Percentiles rank a stretch among this genome's conserved stretches.
Evolutionary conservation across 352 stramenopile species (phyloP).

Genomic region (Phytophthora boehmeriae): DNA sequence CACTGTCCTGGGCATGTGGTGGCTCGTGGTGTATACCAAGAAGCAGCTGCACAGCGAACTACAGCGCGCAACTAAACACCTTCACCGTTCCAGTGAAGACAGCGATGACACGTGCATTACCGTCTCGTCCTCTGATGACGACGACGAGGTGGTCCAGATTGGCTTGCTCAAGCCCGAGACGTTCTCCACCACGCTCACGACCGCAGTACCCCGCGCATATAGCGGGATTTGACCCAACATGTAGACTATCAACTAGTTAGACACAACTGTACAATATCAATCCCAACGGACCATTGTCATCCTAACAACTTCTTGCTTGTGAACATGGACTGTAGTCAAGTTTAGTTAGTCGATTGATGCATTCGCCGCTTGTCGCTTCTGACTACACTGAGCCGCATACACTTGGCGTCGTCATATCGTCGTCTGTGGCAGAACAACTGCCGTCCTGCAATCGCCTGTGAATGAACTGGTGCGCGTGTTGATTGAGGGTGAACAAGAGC

Average conservation of each 20-base stretch:
- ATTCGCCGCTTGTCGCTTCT: neutral
- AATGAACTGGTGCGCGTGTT: conserved; percentile 21
- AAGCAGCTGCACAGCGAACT: conserved; percentile 49
- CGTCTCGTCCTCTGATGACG: conserved; percentile 35
- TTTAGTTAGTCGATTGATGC: neutral
- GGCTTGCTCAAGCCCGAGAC: conserved; percentile 20
- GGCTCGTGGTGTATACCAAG: conserved; percentile 57
- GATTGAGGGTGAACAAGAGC: too few relatives aligned
- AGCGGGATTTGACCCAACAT: conserved; percentile 26
- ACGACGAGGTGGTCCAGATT: conserved; percentile 28
- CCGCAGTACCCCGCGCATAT: conserved; percentile 25
- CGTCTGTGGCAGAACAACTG: conserved; percentile 75
- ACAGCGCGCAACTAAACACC: conserved; percentile 29
- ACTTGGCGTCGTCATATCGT: too few relatives aligned
- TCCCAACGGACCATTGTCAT: neutral
- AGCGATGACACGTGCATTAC: conserved; percentile 37
- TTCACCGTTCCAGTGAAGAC: conserved; percentile 31
- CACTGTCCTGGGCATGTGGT: conserved; percentile 50
- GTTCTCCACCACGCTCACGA: conserved; percentile 21
- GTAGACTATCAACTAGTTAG: conserved; percentile 27
- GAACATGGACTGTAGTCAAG: neutral
- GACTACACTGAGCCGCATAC: too few relatives aligned
- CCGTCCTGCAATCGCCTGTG: conserved; percentile 50
- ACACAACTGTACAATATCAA: conserved; percentile 36
- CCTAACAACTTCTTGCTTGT: neutral